Evolutionary conservation across 129 eudicot species (phyloP).

Genomic region (Arctium lappa): DNA sequence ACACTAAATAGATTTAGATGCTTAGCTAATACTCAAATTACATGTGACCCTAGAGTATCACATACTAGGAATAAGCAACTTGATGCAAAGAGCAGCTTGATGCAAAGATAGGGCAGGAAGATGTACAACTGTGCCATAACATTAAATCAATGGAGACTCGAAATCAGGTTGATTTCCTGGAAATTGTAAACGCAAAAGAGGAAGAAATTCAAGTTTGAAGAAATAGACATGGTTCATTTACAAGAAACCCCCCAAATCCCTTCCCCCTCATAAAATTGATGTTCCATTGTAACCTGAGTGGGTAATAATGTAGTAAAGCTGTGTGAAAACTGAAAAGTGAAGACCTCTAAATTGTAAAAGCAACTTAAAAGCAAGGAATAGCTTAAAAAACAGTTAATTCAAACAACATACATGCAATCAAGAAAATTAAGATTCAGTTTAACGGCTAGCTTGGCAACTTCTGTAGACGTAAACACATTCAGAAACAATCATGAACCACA

Average conservation of each 20-base stretch:
- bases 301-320: background rate
- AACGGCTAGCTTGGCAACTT: background rate
- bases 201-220: background rate
- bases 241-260: background rate
- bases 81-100: background rate
- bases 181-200: background rate
- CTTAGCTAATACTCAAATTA: background rate
- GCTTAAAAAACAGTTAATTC: background rate
- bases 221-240: background rate
- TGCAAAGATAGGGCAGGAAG: background rate
- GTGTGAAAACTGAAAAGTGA: background rate
- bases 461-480: background rate
- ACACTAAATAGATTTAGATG: background rate
- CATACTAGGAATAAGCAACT: background rate
- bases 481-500: background rate
- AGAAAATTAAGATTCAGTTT: constrained; percentile 10
- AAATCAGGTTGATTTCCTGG: background rate
- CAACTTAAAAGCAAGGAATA: background rate
- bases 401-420: background rate
- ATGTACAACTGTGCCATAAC: background rate
- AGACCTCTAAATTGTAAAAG: background rate
- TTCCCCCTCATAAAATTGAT: background rate
- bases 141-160: background rate
- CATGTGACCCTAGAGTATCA: background rate
- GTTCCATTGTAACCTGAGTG: background rate